These are phyloP conservation scores for Pulveroboletus sp. DNA, from an alignment of 768 basidiomycete genomes.

Conservation along the genomic window DNA sequence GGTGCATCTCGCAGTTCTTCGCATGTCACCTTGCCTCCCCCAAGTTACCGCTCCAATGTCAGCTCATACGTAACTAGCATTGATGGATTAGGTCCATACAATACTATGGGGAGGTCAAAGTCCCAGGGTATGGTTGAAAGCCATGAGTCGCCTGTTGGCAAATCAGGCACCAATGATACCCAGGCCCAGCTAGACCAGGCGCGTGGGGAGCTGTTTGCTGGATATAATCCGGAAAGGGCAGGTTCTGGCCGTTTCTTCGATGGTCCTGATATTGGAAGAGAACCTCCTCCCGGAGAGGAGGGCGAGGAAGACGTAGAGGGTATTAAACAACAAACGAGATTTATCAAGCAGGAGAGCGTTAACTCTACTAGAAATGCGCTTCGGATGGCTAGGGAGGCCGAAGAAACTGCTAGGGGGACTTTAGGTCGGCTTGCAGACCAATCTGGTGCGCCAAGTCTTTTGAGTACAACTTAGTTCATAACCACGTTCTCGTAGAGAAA, in stretches of 20 bases:
- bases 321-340: constrained; percentile 89
- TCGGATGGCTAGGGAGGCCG: constrained; percentile 89
- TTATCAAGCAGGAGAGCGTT: constrained; percentile 87
- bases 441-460: constrained; percentile 59
- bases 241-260: constrained; percentile 69
- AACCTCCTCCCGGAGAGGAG: constrained; percentile 60
- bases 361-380: constrained; percentile 88
- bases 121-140: constrained; percentile 26
- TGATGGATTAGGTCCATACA: constrained; percentile 55
- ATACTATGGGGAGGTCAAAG: constrained; percentile 25
- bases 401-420: constrained; percentile 90
- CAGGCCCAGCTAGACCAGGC: constrained; percentile 56
- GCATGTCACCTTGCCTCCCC: constrained; percentile 36
- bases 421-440: constrained; percentile 82
- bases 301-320: constrained; percentile 88
- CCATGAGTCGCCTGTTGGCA: constrained; percentile 11
- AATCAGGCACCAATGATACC: constrained; percentile 14
- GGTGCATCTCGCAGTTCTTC: constrained; percentile 27
- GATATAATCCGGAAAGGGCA: constrained; percentile 57
- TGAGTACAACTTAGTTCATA: neutral
- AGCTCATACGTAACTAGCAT: constrained; percentile 65
- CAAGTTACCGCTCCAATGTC: constrained; percentile 47
- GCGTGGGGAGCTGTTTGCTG: constrained; percentile 70
- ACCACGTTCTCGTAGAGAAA: constrained; percentile 47
- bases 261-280: constrained; percentile 43